Conservation (phyloP, 1,284 basidiomycete species). For the Moesziomyces globuligerus region DNA sequence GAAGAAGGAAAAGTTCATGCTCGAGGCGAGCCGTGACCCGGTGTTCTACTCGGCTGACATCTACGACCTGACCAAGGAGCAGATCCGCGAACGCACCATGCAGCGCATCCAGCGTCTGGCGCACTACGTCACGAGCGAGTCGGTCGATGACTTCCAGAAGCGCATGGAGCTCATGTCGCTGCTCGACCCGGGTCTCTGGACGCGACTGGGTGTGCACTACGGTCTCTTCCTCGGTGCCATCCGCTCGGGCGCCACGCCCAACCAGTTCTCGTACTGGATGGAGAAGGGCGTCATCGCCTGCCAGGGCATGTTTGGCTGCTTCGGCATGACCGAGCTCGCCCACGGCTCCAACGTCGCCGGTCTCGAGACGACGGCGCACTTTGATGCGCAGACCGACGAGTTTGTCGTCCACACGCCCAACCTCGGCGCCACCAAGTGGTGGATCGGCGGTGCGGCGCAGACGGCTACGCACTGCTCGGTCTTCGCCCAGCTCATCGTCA, state of each 20-base stretch:
- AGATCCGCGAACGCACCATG: conserved; percentile 69
- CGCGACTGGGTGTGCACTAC: conserved; percentile 72
- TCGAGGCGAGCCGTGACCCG: conserved; percentile 71
- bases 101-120: conserved; percentile 57
- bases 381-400: conserved; percentile 71
- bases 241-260: conserved; percentile 60
- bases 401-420: conserved; percentile 72
- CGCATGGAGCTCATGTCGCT: conserved; percentile 71
- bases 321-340: conserved; percentile 72
- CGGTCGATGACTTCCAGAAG: conserved; percentile 69
- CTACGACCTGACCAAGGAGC: conserved; percentile 72
- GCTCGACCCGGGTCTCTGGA: conserved; percentile 72
- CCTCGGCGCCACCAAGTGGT: conserved; percentile 67
- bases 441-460: conserved; percentile 73
- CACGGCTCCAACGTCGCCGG: conserved; percentile 73
- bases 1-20: conserved; percentile 69
- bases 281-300: conserved; percentile 71
- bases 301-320: conserved; percentile 73
- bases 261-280: conserved; percentile 71
- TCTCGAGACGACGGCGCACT: conserved; percentile 73
- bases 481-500: conserved; percentile 72
- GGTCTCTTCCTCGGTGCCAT: conserved; percentile 71
- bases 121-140: conserved; percentile 63
- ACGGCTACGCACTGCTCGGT: conserved; percentile 73
- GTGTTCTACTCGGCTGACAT: conserved; percentile 72